phyloP scores from a whole-genome alignment of 2,329 filamentous ascomycete species.

The Botrytis fragariae region DNA sequence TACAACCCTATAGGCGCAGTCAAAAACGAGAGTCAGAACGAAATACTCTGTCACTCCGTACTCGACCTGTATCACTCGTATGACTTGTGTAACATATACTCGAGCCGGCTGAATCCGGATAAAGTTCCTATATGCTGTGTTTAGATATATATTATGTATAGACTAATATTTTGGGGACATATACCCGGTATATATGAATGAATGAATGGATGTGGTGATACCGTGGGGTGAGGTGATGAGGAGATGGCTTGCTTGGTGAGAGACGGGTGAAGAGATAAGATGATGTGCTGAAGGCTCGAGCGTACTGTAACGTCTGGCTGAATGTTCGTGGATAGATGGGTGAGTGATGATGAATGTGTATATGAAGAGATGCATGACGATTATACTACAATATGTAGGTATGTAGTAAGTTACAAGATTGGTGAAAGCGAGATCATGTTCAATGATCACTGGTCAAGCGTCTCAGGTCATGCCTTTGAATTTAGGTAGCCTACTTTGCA shows the following conservation, averaged over 20 bases:
- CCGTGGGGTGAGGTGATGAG: background rate
- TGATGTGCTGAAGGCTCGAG: background rate
- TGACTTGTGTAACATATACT: background rate
- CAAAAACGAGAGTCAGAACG: background rate
- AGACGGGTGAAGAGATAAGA: background rate
- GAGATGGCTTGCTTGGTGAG: background rate
- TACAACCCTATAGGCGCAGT: background rate
- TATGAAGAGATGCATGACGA: background rate
- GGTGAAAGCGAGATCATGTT: background rate
- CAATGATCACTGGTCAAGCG: background rate
- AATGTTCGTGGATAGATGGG: background rate
- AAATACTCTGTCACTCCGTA: background rate
- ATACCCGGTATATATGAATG: background rate
- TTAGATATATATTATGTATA: background rate
- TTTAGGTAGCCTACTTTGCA: too few relatives aligned
- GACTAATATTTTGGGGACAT: background rate
- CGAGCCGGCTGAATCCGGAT: background rate
- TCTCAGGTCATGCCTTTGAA: background rate
- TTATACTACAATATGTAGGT: background rate
- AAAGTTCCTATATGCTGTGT: conserved; percentile 3
- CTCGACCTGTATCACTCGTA: background rate
- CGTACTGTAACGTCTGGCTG: conserved; percentile 7
- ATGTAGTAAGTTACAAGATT: background rate
- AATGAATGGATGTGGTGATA: background rate
- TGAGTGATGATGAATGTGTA: background rate